Evolutionary conservation across 768 basidiomycete genomes (phyloP).

Genomic region (Saitozyma sp.): DNA sequence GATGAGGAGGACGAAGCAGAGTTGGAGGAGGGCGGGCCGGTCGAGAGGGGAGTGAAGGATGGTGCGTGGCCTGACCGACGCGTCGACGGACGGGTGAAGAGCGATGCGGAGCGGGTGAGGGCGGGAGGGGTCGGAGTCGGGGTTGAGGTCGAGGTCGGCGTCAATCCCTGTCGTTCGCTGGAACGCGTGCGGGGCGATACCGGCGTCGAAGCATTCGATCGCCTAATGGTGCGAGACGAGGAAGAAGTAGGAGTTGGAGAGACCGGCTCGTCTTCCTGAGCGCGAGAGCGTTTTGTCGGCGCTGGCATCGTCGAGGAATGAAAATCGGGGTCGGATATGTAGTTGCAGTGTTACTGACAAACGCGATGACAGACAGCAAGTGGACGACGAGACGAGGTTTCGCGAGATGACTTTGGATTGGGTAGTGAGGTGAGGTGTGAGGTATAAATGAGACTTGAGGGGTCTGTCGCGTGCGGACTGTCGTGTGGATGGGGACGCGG

Average conservation of each 20-base stretch:
- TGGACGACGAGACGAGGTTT: too few relatives aligned
- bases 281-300: too few relatives aligned
- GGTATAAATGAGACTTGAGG: too few relatives aligned
- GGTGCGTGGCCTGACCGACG: slow-evolving; percentile 14
- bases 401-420: too few relatives aligned
- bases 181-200: slow-evolving; percentile 6
- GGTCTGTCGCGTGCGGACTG: too few relatives aligned
- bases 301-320: too few relatives aligned
- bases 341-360: too few relatives aligned
- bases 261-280: neutral
- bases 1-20: slow-evolving; percentile 2
- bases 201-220: neutral
- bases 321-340: too few relatives aligned
- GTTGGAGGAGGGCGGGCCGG: slow-evolving; percentile 2
- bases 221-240: neutral
- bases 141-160: neutral
- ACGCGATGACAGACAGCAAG: too few relatives aligned
- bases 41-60: slow-evolving; percentile 2
- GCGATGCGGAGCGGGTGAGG: slow-evolving; percentile 31
- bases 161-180: neutral
- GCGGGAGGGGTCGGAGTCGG: slow-evolving; percentile 9
- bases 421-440: too few relatives aligned
- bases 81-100: slow-evolving; percentile 27
- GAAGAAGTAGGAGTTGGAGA: neutral
- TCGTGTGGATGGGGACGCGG: too few relatives aligned